phyloP scores from a whole-genome alignment of 1,139 yeast species.

The Scheffersomyces segobiensis region DNA sequence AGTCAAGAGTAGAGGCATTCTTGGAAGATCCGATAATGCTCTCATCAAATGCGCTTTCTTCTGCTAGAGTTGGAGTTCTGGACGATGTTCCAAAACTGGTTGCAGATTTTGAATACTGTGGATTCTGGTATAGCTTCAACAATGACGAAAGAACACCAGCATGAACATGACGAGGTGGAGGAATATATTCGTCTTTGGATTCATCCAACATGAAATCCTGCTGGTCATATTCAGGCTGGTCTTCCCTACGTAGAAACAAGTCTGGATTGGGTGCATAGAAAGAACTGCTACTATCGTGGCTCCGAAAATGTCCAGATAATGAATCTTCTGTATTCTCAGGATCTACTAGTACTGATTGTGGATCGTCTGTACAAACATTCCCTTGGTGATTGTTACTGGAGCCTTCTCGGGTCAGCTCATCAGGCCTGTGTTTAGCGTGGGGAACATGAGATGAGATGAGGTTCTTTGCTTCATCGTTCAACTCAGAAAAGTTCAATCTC shows the following conservation, averaged over 20 bases:
- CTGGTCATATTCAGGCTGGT: conserved; percentile 28
- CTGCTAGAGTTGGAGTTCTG: conserved; percentile 11
- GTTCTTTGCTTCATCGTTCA: conserved; percentile 43
- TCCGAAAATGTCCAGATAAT: conserved; percentile 1
- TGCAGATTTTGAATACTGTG: conserved; percentile 31
- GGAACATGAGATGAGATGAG: conserved; percentile 41
- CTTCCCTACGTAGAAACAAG: conserved; percentile 33
- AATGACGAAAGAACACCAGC: conserved; percentile 84
- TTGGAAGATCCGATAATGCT: conserved; percentile 8
- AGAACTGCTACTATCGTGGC: neutral
- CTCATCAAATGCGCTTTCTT: conserved; percentile 15
- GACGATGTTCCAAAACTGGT: conserved; percentile 18
- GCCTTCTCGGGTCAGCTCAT: conserved; percentile 3
- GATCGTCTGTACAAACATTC: conserved; percentile 4
- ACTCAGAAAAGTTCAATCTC: conserved; percentile 32
- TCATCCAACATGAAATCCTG: conserved; percentile 36
- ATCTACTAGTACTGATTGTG: conserved; percentile 9
- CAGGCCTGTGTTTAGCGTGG: conserved; percentile 9
- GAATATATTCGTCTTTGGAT: conserved; percentile 51
- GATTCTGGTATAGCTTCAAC: conserved; percentile 61
- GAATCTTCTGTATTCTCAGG: conserved; percentile 7
- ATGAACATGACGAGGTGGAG: conserved; percentile 73
- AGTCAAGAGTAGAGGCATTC: conserved; percentile 20
- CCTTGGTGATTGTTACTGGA: conserved; percentile 1
- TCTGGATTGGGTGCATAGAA: conserved; percentile 53